Evolutionary conservation across 352 stramenopile species (phyloP), one percentile per base, ranked within the genome.

Genomic region (Peronosclerospora sorghi): DNA sequence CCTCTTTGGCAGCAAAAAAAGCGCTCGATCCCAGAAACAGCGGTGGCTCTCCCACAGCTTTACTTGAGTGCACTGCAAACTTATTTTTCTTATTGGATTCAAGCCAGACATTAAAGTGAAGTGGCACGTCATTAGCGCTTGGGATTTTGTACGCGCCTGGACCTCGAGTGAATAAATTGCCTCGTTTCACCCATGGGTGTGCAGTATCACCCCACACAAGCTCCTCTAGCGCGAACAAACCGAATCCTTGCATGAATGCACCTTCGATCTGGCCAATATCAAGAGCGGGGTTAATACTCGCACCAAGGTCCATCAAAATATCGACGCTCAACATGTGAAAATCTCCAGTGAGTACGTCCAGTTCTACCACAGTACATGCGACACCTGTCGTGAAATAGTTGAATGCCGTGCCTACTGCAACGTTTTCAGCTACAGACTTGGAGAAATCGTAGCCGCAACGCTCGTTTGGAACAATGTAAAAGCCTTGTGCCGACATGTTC

Each of bases 221-320:
- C 60, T 97, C 90, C 49, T 98, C 94, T 29, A 96, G 84, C 3
- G 88, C 95, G 32, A 89, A 89, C 56, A 96, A 87, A 6, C 94
- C 94, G 66, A 97, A 96, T 36, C 90, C 94, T 53, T 98, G 94
- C 43, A 97, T 85, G 60, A 98, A 98, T 1, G 91, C 95, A 21
- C 95, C 95, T 70, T 98, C 95, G 27, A 98, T 97, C 65, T 98
- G 95, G 12, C 95, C 94, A 57, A 98, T 94, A 55, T 98, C 94
- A 60, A 98, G 97, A 12, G 86, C 75, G 21, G 93, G 93, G 59
- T 98, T 98, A 54, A 98, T 95, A 41, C 83, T 97, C 8, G 80
- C 80, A 19, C 95, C 95, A 15, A 98, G 69, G 48, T 96, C 86
- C 82, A 96, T 95, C 35, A 87, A 39, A 36, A 96, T 75, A 44